phyloP scores from a whole-genome alignment of 2,329 filamentous ascomycete genomes.

The Ascocoryne sarcoides region DNA sequence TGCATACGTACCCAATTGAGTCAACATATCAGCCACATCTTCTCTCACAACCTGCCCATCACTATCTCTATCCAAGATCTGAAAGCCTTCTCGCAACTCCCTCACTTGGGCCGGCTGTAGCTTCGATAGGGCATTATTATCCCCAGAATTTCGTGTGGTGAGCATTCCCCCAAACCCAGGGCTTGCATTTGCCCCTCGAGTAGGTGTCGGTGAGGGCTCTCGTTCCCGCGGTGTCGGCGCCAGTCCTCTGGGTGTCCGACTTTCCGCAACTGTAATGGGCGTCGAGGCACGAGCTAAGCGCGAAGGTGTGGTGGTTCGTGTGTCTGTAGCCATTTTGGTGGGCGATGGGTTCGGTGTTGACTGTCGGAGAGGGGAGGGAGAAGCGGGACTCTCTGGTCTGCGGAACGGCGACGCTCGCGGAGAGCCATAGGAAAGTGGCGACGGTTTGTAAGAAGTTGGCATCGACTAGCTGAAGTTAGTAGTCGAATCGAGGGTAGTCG shows the following conservation, averaged over 20 bases:
- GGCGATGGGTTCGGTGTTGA: constrained; percentile 53
- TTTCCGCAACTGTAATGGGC: constrained; percentile 24
- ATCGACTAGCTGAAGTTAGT: constrained; percentile 13
- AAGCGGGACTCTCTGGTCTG: constrained; percentile 52
- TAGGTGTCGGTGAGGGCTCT: constrained; percentile 24
- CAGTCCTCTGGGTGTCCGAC: constrained; percentile 27
- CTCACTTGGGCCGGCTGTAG: constrained; percentile 76
- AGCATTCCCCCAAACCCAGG: constrained; percentile 25
- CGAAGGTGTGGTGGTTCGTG: constrained; percentile 35
- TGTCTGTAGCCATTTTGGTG: constrained; percentile 34
- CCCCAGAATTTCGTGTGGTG: constrained; percentile 10
- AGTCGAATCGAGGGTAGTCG: constrained; percentile 13
- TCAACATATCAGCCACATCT: constrained; percentile 80
- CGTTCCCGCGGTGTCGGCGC: constrained; percentile 27
- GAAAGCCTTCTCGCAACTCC: constrained; percentile 84
- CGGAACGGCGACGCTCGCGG: constrained; percentile 60
- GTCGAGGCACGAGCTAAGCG: constrained; percentile 31
- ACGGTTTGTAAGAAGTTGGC: constrained; percentile 55
- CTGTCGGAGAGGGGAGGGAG: constrained; percentile 55
- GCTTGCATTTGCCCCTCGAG: constrained; percentile 20
- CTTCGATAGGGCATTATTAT: constrained; percentile 52
- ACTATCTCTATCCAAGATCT: constrained; percentile 84
- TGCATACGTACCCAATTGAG: constrained; percentile 58
- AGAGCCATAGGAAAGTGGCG: constrained; percentile 62
- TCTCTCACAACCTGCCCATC: constrained; percentile 75